Percentiles rank a stretch among this genome's conserved stretches.
Conservation (phyloP, 208 protist genomes). For the Wallacemonas rigidus region DNA sequence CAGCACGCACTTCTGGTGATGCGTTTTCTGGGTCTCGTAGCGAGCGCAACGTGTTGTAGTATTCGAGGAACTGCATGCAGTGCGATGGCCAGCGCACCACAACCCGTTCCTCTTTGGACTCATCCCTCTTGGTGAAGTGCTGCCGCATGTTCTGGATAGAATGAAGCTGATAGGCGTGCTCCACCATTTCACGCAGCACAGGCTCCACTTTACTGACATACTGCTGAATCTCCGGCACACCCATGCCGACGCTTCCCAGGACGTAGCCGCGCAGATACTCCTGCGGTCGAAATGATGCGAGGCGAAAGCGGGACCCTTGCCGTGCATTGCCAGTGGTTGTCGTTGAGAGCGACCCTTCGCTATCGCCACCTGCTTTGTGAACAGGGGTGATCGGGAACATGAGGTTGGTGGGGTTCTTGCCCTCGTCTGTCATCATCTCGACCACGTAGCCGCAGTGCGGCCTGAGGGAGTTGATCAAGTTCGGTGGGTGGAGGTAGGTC, state of each 20-base stretch:
- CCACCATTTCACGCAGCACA: slow-evolving; percentile 86
- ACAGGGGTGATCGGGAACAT: slow-evolving; percentile 5
- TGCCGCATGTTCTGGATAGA: slow-evolving; percentile 65
- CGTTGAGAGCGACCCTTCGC: slow-evolving; percentile 1
- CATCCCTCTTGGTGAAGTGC: slow-evolving; percentile 67
- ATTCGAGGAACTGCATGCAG: slow-evolving; percentile 90
- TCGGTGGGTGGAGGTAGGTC: slow-evolving; percentile 83
- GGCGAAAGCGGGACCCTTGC: slow-evolving; percentile 32
- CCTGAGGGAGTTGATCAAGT: slow-evolving; percentile 90
- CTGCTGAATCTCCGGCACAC: slow-evolving; percentile 85
- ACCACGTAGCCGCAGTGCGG: slow-evolving; percentile 87
- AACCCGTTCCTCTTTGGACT: slow-evolving; percentile 49
- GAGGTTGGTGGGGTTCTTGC: slow-evolving; percentile 15
- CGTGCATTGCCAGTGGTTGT: neutral
- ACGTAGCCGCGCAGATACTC: slow-evolving; percentile 83
- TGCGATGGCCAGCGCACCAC: slow-evolving; percentile 83
- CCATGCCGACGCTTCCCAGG: slow-evolving; percentile 61
- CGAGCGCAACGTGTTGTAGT: slow-evolving; percentile 76
- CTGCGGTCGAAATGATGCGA: slow-evolving; percentile 73
- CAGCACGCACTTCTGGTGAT: slow-evolving; percentile 45
- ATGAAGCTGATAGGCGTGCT: slow-evolving; percentile 89
- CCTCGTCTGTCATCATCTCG: slow-evolving; percentile 41
- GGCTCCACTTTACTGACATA: slow-evolving; percentile 87
- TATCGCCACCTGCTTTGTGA: neutral
- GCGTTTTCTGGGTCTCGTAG: slow-evolving; percentile 73